Evolutionary conservation across 306 rosid genomes (phyloP).

Genomic region (Lathyrus oleraceus): DNA sequence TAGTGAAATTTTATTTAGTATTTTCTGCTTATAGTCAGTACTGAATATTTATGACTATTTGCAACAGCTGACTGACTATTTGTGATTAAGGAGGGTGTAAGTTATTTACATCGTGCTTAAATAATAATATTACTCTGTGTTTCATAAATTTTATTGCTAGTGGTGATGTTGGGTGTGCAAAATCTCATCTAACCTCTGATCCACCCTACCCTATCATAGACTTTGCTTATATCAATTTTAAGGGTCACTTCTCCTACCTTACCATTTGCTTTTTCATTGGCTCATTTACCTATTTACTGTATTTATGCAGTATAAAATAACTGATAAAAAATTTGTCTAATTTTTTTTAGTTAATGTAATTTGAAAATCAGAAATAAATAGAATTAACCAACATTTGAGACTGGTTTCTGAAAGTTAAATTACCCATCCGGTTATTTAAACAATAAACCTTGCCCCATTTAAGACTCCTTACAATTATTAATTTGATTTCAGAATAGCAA

Average conservation of each 20-base stretch:
- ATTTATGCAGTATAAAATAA: too few relatives aligned
- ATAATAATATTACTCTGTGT: neutral
- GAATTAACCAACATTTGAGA: too few relatives aligned
- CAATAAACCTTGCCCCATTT: neutral
- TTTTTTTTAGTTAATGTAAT: too few relatives aligned
- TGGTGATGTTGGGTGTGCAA: neutral
- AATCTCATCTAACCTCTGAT: neutral
- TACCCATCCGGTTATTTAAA: neutral
- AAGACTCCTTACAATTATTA: conserved; percentile 6
- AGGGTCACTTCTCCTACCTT: too few relatives aligned
- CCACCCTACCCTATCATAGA: too few relatives aligned
- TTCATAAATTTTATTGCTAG: neutral
- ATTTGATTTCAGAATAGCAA: neutral
- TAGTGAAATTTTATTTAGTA: conserved; percentile 22
- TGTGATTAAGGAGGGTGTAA: conserved; percentile 4
- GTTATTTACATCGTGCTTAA: neutral
- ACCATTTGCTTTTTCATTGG: neutral
- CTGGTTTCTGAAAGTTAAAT: too few relatives aligned
- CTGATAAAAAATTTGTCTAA: neutral
- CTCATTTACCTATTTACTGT: neutral
- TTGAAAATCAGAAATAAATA: too few relatives aligned
- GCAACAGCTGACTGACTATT: conserved; percentile 13
- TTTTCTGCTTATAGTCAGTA: neutral
- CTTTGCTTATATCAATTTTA: too few relatives aligned
- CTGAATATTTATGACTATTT: conserved; percentile 5